Percentiles rank a stretch among this genome's conserved stretches.
Conservation (phyloP, 257 asterid genomes). For the Avicennia marina region DNA sequence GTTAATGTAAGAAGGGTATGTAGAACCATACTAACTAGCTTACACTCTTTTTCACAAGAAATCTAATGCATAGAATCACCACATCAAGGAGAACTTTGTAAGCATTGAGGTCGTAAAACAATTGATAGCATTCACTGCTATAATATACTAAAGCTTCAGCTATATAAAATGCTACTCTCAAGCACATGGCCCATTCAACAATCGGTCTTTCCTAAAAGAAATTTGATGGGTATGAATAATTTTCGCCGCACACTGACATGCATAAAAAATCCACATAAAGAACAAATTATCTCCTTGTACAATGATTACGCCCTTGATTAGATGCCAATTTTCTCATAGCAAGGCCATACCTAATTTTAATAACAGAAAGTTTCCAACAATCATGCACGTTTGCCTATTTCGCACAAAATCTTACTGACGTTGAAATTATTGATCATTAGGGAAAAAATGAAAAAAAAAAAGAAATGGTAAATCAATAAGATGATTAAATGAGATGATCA, state of each 20-base stretch:
- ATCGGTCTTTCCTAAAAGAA: slow-evolving; percentile 90
- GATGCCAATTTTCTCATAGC: background rate
- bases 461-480: no score
- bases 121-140: slow-evolving; percentile 82
- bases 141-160: slow-evolving; percentile 97
- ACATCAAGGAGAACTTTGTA: slow-evolving; percentile 95
- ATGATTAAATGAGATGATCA: no score
- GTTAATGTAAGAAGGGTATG: background rate
- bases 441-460: no score
- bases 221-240: background rate
- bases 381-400: no score
- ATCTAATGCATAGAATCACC: slow-evolving; percentile 37
- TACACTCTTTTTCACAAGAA: slow-evolving; percentile 12
- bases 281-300: background rate
- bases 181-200: slow-evolving; percentile 96
- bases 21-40: slow-evolving; percentile 1
- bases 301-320: background rate
- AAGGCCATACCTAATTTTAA: background rate
- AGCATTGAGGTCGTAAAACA: slow-evolving; percentile 95
- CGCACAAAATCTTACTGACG: no score
- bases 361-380: background rate
- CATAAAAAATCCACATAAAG: background rate
- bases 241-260: background rate
- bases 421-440: no score
- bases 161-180: slow-evolving; percentile 87